Base-by-base conservation (phyloP, 2,329 filamentous ascomycete genomes). In the Penicillium polonicum region DNA sequence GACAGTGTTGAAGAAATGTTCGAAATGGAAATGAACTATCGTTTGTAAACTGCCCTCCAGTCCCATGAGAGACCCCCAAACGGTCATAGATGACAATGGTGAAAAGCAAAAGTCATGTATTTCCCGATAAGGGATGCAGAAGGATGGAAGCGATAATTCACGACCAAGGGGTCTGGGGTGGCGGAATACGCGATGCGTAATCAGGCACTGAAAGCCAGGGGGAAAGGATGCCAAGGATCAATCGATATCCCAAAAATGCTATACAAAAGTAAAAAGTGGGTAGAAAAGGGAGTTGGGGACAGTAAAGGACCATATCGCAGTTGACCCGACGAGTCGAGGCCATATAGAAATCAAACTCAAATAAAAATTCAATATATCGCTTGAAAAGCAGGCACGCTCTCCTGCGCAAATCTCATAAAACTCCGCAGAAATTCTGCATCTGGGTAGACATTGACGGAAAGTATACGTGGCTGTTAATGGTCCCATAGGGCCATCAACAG, bases 341-440 rank as follows among this genome's bases (percentile, higher is more conserved):
- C 50, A 64, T 54, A 48, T 17, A 19, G 48, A 64, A 63, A 55
- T 52, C 35, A 53, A 62, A 58, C 41, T 50, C 42, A 43, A 48
- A 44, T 61, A 52, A 46, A 48, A 57, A 60, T 57, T 60, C 36
- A 55, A 55, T 58, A 51, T 48, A 52, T 53, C 58, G 63, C 56
- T 64, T 55, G 19, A 66, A 63, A 61, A 60, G 57, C 61, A 64
- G 39, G 52, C 55, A 59, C 55, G 57, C 48, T 53, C 43, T 52
- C 50, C 38, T 36, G 59, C 51, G 33, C 21, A 23, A 42, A 51
- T 52, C 31, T 45, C 50, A 48, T 41, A 36, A 19, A 64, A 65
- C 61, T 58, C 60, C 61, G 19, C 38, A 36, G 38, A 42, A 62
- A 45, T 49, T 58, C 52, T 61, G 55, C 48, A 41, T 41, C 52